Percentiles rank a stretch among this genome's conserved stretches.
Conservation (phyloP, 805 yeast genomes). For the Saccharomycodes ludwigii region DNA sequence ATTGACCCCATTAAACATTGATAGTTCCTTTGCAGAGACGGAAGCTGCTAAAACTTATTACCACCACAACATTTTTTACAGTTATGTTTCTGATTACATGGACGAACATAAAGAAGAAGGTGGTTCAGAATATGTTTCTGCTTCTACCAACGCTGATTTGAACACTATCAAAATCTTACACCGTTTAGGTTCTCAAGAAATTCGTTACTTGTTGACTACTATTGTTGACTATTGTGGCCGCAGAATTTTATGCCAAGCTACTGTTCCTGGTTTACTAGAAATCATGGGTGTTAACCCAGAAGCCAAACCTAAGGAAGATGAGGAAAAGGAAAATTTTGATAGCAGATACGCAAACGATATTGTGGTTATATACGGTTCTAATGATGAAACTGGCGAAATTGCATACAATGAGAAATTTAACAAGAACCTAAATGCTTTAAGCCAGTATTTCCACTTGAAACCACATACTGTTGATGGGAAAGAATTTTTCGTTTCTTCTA, state of each 20-base stretch:
- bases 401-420: conserved; percentile 41
- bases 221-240: conserved; percentile 83
- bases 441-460: conserved; percentile 69
- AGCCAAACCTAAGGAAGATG: conserved; percentile 12
- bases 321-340: conserved; percentile 25
- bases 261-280: conserved; percentile 69
- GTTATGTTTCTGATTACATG: background rate
- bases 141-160: conserved; percentile 68
- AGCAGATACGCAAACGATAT: conserved; percentile 25
- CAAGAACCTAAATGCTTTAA: conserved; percentile 43
- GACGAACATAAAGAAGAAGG: conserved; percentile 45
- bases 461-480: conserved; percentile 39
- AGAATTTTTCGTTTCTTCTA: conserved; percentile 56
- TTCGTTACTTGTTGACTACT: conserved; percentile 64
- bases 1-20: conserved; percentile 68
- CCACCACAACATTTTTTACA: conserved; percentile 56
- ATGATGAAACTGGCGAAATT: conserved; percentile 41
- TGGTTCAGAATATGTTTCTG: conserved; percentile 78
- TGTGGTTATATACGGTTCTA: conserved; percentile 60
- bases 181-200: conserved; percentile 47
- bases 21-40: conserved; percentile 45
- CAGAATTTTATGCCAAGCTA: conserved; percentile 86
- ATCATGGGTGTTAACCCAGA: conserved; percentile 24
- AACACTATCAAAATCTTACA: conserved; percentile 58
- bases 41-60: conserved; percentile 51